These are phyloP conservation scores for Penicillium antarcticum DNA, from an alignment of 495 filamentous ascomycete genomes.

Conservation along the genomic window DNA sequence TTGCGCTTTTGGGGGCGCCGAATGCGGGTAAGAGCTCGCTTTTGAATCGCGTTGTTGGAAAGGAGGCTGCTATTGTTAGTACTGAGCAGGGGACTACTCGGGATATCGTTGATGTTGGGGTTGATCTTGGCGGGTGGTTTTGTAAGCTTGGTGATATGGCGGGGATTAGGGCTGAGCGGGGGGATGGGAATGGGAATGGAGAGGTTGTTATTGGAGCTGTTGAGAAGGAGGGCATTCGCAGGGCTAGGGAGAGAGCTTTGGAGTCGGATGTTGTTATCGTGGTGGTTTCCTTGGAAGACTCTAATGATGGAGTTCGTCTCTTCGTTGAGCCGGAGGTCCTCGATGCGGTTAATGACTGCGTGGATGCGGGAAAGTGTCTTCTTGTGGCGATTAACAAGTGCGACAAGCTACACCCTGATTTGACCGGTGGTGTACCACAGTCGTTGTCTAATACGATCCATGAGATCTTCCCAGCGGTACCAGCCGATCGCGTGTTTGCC, in stretches of 20 bases:
- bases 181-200: constrained; percentile 4
- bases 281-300: constrained; percentile 65
- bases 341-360: constrained; percentile 52
- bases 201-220: constrained; percentile 60
- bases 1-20: constrained; percentile 84
- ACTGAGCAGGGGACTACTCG: constrained; percentile 87
- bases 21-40: constrained; percentile 96
- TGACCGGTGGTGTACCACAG: constrained; percentile 10
- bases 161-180: constrained; percentile 59
- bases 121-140: constrained; percentile 86
- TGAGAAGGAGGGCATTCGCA: constrained; percentile 85
- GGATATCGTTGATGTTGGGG: constrained; percentile 87
- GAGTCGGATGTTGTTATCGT: constrained; percentile 86
- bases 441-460: constrained; percentile 19
- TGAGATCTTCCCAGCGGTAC: constrained; percentile 35
- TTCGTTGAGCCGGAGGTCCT: constrained; percentile 57
- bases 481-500: constrained; percentile 47
- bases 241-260: constrained; percentile 75
- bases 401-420: constrained; percentile 49
- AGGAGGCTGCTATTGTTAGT: constrained; percentile 93
- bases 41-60: constrained; percentile 85
- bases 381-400: constrained; percentile 81
- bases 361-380: constrained; percentile 54
- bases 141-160: constrained; percentile 92
- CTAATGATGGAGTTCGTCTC: constrained; percentile 28